Percentiles rank a stretch among this genome's conserved stretches.
These are phyloP conservation scores for Nicotiana otophora DNA, from an alignment of 257 asterid species.

Conservation along the genomic window DNA sequence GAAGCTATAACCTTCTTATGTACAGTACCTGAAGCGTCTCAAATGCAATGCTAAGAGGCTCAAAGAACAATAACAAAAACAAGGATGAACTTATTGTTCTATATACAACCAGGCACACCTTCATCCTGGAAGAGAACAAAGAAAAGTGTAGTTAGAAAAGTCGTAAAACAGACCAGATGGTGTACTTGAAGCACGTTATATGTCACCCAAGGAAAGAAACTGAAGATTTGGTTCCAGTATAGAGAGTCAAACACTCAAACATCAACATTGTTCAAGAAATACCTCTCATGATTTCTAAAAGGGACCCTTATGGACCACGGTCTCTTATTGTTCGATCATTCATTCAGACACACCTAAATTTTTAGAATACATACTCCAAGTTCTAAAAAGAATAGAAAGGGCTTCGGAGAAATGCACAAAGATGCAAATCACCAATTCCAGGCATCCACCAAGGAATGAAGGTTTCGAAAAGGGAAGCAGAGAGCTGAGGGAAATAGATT, in stretches of 20 bases:
- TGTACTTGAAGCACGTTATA: not conserved
- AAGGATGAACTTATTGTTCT: slow-evolving; percentile 45
- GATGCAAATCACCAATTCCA: not conserved
- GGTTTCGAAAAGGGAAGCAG: not conserved
- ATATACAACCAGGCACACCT: slow-evolving; percentile 48
- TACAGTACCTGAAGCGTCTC: slow-evolving; percentile 85
- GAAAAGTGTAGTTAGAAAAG: slow-evolving; percentile 12
- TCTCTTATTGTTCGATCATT: not conserved
- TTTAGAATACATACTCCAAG: not conserved
- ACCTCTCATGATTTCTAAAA: not conserved
- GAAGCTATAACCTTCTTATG: not conserved
- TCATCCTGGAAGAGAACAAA: slow-evolving; percentile 47
- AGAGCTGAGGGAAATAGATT: not conserved
- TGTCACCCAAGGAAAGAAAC: slow-evolving; percentile 3
- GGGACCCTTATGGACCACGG: not conserved
- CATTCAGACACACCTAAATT: not conserved
- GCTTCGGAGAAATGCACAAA: not conserved
- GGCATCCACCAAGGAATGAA: slow-evolving; percentile 2
- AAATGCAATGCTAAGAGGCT: slow-evolving; percentile 89
- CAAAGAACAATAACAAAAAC: slow-evolving; percentile 72
- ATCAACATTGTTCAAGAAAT: not conserved
- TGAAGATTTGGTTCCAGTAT: not conserved
- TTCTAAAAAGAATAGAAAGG: not conserved
- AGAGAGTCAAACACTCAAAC: not conserved
- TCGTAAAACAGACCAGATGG: not conserved